A percentile compares a stretch with the other conserved stretches of the same genome.
Evolutionary conservation across 257 asterid genomes (phyloP).

Genomic region (Lycium ferocissimum): DNA sequence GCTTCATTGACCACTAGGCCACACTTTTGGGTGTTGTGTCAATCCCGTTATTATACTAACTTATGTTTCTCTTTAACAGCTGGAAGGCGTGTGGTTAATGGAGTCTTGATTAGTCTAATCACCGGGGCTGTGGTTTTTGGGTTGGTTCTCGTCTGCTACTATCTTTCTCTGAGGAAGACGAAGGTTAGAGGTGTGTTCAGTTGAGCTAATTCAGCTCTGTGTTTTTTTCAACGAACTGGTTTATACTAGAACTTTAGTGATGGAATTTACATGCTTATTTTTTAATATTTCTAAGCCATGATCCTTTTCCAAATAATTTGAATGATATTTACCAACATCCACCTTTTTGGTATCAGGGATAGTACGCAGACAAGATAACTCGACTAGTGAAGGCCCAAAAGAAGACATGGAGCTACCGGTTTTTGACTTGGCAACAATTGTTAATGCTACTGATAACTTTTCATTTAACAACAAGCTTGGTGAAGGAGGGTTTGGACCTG

Average conservation of each 20-base stretch:
- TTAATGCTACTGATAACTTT: slow-evolving; percentile 49
- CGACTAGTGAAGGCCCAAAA: slow-evolving; percentile 4
- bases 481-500: slow-evolving; percentile 62
- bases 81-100: slow-evolving; percentile 31
- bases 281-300: not conserved
- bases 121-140: slow-evolving; percentile 32
- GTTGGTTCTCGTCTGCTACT: slow-evolving; percentile 39
- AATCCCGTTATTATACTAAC: not conserved
- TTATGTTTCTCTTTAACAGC: slow-evolving; percentile 9
- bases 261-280: not conserved
- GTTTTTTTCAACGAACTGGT: not conserved
- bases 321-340: not conserved
- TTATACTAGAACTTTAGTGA: not conserved
- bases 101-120: slow-evolving; percentile 30
- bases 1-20: too few species aligned
- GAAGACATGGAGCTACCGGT: slow-evolving; percentile 52
- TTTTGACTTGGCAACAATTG: slow-evolving; percentile 44
- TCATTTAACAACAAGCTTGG: slow-evolving; percentile 48
- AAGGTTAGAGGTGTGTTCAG: not conserved
- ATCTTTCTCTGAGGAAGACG: slow-evolving; percentile 33
- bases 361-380: not conserved
- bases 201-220: not conserved
- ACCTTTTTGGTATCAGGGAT: slow-evolving; percentile 15
- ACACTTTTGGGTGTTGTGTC: not conserved
- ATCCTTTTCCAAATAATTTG: not conserved